Base-by-base conservation (phyloP, 768 basidiomycete genomes). In the Boletus pseudopeckii region DNA sequence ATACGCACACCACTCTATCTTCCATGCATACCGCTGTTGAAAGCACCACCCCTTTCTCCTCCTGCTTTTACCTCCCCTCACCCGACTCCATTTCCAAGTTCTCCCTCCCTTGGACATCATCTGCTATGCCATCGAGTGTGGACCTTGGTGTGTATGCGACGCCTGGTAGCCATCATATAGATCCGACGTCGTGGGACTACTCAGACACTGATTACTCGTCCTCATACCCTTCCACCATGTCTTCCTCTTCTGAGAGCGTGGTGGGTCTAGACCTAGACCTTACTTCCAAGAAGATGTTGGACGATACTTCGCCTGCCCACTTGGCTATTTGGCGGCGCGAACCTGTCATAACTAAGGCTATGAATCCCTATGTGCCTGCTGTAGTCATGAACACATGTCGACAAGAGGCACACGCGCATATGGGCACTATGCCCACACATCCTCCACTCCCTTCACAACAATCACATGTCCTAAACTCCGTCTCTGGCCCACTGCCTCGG, bases 11-110 rank as follows among this genome's bases (percentile, higher is more conserved):
- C 26, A 74, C 73, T 0, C 72, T 75, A 17, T 83, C 84, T 32
- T 85, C 85, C 26, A 87, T 89, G 86, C 86, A 85, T 54, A 89
- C 87, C 18, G 87, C 87, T 37, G 80, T 87, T 45, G 87, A 88
- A 68, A 66, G 63, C 33, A 78, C 80, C 51, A 83, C 80, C 50
- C 76, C 78, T 13, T 83, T 81, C 60, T 77, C 80, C 17, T 82
- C 82, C 1, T 78, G 80, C 50, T 83, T 80, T 58, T 83, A 78
- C 60, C 69, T 82, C 50, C 72, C 74, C 50, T 78, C 76, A 36
- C 74, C 79, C 3, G 66, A 72, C 36, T 75, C 76, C 17, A 55
- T 71, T 15, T 73, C 76, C 18, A 72, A 71, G 59, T 58, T 67
- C 28, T 74, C 73, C 30, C 55, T 70, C 7, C 64, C 68, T 26